Base-by-base conservation (phyloP, 139 green algal species). In the Pleodorina starrii region DNA sequence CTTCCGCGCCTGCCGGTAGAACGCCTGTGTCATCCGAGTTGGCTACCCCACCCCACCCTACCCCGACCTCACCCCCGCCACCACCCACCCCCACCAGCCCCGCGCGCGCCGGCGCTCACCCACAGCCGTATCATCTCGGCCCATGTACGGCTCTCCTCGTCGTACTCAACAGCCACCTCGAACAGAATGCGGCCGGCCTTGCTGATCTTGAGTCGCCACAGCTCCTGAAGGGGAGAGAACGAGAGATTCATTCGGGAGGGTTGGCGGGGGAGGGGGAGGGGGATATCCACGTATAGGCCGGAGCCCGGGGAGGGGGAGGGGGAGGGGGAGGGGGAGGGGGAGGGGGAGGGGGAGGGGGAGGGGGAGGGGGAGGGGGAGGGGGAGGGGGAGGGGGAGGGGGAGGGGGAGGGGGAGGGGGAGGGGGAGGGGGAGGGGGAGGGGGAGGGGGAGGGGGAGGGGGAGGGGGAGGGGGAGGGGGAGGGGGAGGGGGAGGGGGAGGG, bases 151-250 rank as follows among this genome's bases (percentile, higher is more conserved):
- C 21, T 78, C 29, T 76, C 74, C 57, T 90, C 80, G 44, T 89
- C 57, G 44, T 91, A 89, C 57, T 91, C 88, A 5, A 89, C 81
- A 0, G 88, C 88, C 54, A 91, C 88, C 72, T 91, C 88, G 43
- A 91, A 91, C 72, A 91, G 82, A 46, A 91, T 89, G 73, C 88
- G 88, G 11, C 88, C 88, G 16, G 23, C 88, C 43, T 60, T 69
- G 54, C 59, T 63, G 32, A 91, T 85, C 73, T 86, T 89, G 9
- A 91, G 59, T 1, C 88, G 71, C 88, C 88, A 91, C 59, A 91
- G 72, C 50, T 91, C 88, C 81, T 89, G 73, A 4, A 57, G 36
- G 54, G 0, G 68, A 57, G 48, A 57, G 11, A 57, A n/a, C n/a
- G n/a, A n/a, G n/a, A n/a, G n/a, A n/a, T n/a, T n/a, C n/a, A n/a